These are phyloP conservation scores for Picochlorum costavermella DNA, from an alignment of 139 green algal species.

Conservation along the genomic window DNA sequence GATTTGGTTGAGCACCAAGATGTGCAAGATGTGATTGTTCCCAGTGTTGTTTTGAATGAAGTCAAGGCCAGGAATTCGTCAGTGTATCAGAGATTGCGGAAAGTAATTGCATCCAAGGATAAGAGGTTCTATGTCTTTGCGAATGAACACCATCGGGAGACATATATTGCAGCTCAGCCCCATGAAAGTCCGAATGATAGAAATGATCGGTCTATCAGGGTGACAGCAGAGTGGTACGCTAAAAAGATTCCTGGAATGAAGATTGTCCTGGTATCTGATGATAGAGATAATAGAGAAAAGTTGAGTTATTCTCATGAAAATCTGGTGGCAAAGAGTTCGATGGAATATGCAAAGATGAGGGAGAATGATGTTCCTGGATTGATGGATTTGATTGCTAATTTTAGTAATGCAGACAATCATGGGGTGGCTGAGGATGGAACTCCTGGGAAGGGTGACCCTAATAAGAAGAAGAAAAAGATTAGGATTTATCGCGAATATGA, in stretches of 20 bases:
- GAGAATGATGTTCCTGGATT: conserved; percentile 47
- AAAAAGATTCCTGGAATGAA: conserved; percentile 22
- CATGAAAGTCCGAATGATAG: conserved; percentile 90
- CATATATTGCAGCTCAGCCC: conserved; percentile 48
- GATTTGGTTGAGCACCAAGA: conserved; percentile 87
- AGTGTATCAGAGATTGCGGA: conserved; percentile 69
- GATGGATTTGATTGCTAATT: conserved; percentile 47
- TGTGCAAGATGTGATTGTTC: conserved; percentile 77
- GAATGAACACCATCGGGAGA: conserved; percentile 92
- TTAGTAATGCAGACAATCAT: conserved; percentile 5
- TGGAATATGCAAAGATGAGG: conserved; percentile 25
- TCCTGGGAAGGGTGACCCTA: neutral
- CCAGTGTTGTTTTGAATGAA: conserved; percentile 68
- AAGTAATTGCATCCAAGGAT: conserved; percentile 32
- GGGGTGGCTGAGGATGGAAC: conserved; percentile 1
- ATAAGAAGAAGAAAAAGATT: conserved; percentile 58
- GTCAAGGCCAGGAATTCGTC: conserved; percentile 62
- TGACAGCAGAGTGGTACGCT: conserved; percentile 69
- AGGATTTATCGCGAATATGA: conserved; percentile 74
- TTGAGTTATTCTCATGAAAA: conserved; percentile 42
- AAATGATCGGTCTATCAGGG: conserved; percentile 96
- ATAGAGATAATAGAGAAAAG: conserved; percentile 68
- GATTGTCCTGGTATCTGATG: conserved; percentile 83
- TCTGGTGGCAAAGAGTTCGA: conserved; percentile 43
- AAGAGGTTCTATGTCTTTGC: conserved; percentile 92